Percentiles rank a stretch among this genome's conserved stretches.
Conservation (phyloP, 371 early-diverging fungal species). For the Circinella umbellata region DNA sequence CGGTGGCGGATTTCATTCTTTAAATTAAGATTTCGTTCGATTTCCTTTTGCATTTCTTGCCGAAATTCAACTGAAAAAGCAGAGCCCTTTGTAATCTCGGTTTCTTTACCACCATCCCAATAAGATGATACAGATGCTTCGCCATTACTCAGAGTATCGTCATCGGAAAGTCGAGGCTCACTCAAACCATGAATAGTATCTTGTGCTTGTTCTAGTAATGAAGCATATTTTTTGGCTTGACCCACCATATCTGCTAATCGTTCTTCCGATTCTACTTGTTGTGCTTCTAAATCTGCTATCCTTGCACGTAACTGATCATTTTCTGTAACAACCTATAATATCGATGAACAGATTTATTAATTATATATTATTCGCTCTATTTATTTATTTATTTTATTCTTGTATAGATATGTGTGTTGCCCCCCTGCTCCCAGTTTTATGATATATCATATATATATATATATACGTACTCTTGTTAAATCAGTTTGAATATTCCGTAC, state of each 20-base stretch:
- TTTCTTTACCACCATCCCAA: slow-evolving; percentile 36
- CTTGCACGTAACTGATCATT: slow-evolving; percentile 64
- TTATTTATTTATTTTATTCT: no score
- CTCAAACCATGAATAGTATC: slow-evolving; percentile 65
- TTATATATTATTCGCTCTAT: no score
- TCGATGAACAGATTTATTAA: no score
- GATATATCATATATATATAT: no score
- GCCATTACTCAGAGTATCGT: slow-evolving; percentile 32
- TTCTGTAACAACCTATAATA: slow-evolving; percentile 62
- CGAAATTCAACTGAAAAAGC: slow-evolving; percentile 59
- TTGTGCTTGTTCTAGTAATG: slow-evolving; percentile 67
- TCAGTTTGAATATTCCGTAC: slow-evolving; percentile 69
- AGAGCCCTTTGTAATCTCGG: slow-evolving; percentile 59
- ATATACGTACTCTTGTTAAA: slow-evolving; percentile 53
- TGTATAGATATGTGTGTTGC: no score
- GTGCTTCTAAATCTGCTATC: slow-evolving; percentile 65
- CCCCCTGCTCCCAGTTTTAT: no score
- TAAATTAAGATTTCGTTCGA: slow-evolving; percentile 49
- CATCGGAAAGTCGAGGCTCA: slow-evolving; percentile 52
- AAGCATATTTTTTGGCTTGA: slow-evolving; percentile 69
- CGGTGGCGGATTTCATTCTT: slow-evolving; percentile 54
- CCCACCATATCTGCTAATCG: slow-evolving; percentile 65
- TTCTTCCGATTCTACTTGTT: slow-evolving; percentile 66
- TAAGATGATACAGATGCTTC: slow-evolving; percentile 38
- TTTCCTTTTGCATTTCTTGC: slow-evolving; percentile 60